Evolutionary conservation across 441 rosid genomes (phyloP).

Genomic region (Brassica balearica): DNA sequence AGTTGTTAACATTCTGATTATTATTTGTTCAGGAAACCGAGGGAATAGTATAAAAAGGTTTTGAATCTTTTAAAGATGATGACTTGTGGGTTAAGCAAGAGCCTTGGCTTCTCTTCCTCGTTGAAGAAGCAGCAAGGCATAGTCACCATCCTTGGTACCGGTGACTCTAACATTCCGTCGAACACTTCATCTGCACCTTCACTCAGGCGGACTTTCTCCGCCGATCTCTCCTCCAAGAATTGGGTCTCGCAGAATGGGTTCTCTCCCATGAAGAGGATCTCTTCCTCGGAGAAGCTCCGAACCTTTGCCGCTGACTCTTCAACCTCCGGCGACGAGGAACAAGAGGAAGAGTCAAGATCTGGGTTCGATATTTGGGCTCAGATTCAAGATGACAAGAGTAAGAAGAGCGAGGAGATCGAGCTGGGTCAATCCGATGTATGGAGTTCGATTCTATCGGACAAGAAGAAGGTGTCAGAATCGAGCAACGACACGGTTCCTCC

Average conservation of each 20-base stretch:
- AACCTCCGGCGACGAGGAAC: conserved; percentile 27
- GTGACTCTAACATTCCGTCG: conserved; percentile 36
- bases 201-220: conserved; percentile 75
- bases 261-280: conserved; percentile 60
- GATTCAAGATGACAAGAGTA: conserved; percentile 51
- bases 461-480: conserved; percentile 45
- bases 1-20: conserved; percentile 39
- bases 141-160: conserved; percentile 66
- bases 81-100: conserved; percentile 58
- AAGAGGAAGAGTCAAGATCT: conserved; percentile 34
- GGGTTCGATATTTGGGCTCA: conserved; percentile 54
- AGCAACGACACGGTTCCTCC: conserved; percentile 46
- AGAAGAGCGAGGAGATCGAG: conserved; percentile 41
- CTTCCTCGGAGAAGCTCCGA: conserved; percentile 56
- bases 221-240: conserved; percentile 79
- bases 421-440: conserved; percentile 59
- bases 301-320: conserved; percentile 44
- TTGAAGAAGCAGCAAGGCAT: conserved; percentile 69
- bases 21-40: conserved; percentile 37
- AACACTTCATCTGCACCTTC: conserved; percentile 49
- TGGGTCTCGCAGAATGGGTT: conserved; percentile 63
- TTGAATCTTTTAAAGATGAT: conserved; percentile 46
- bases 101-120: conserved; percentile 57
- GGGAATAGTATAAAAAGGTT: conserved; percentile 24
- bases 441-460: conserved; percentile 65